phyloP scores from a whole-genome alignment of 2,329 filamentous ascomycete species.

The Talaromyces funiculosus region DNA sequence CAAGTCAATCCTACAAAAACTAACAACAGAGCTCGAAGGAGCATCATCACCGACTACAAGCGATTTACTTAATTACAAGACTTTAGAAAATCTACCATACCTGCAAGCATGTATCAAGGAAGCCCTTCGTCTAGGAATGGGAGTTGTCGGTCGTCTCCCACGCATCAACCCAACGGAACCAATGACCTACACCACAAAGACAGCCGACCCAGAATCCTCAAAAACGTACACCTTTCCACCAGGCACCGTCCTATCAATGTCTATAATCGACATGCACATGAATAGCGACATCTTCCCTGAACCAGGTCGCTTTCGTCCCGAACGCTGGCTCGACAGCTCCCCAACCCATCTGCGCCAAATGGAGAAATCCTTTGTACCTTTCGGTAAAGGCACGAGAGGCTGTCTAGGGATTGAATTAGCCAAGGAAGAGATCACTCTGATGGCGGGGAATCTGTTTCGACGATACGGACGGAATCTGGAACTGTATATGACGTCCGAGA shows the following conservation, averaged over 20 bases:
- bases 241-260: constrained; percentile 12
- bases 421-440: constrained; percentile 12
- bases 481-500: constrained; percentile 8
- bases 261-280: constrained; percentile 23
- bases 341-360: constrained; percentile 6
- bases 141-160: constrained; percentile 22
- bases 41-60: constrained; percentile 11
- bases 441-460: constrained; percentile 13
- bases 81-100: constrained; percentile 26
- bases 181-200: constrained; percentile 11
- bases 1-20: constrained; percentile 14
- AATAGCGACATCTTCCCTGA: constrained; percentile 25
- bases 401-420: constrained; percentile 14
- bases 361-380: constrained; percentile 13
- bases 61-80: constrained; percentile 15
- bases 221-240: constrained; percentile 14
- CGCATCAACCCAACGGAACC: constrained; percentile 18
- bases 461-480: constrained; percentile 4
- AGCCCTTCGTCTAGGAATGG: constrained; percentile 25
- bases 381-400: constrained; percentile 10
- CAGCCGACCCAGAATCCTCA: not conserved
- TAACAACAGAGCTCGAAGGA: constrained; percentile 21
- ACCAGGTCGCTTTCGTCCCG: constrained; percentile 23
- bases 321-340: constrained; percentile 23
- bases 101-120: constrained; percentile 27